These are phyloP conservation scores for Entoloma clypeatum DNA, from an alignment of 1,284 basidiomycete genomes.

Conservation along the genomic window DNA sequence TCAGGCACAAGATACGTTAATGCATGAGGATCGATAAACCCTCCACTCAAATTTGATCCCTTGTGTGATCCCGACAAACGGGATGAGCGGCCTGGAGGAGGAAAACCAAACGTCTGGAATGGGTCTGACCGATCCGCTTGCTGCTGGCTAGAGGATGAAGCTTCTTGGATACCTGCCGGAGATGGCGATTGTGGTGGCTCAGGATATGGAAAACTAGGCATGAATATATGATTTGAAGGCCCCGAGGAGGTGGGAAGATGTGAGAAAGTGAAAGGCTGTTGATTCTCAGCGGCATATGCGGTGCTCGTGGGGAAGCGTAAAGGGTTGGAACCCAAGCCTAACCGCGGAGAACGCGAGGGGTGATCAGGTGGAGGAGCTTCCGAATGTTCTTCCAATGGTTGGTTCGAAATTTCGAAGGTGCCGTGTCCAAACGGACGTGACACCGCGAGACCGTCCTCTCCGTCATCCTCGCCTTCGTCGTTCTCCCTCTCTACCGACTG, in stretches of 20 bases:
- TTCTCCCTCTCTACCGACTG: neutral
- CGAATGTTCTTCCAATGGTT: slow-evolving; percentile 26
- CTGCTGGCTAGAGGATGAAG: slow-evolving; percentile 23
- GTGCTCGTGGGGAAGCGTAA: slow-evolving; percentile 39
- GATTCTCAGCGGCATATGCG: slow-evolving; percentile 49
- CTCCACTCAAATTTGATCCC: slow-evolving; percentile 19
- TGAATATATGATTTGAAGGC: slow-evolving; percentile 39
- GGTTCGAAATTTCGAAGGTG: slow-evolving; percentile 41
- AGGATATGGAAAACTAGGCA: slow-evolving; percentile 57
- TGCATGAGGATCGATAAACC: slow-evolving; percentile 37
- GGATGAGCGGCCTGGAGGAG: slow-evolving; percentile 33
- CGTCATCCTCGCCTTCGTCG: neutral
- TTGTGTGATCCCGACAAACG: slow-evolving; percentile 26
- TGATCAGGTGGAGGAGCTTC: slow-evolving; percentile 47
- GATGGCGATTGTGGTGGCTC: slow-evolving; percentile 70
- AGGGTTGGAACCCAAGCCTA: no score
- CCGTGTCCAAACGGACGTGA: slow-evolving; percentile 30
- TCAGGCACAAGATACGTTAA: slow-evolving; percentile 24
- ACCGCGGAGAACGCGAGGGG: no score
- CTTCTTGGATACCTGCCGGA: slow-evolving; percentile 38
- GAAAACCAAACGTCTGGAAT: slow-evolving; percentile 43
- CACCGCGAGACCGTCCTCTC: neutral
- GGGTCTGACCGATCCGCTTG: slow-evolving; percentile 36
- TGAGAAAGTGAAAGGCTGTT: slow-evolving; percentile 48
- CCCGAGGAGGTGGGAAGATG: slow-evolving; percentile 55